Percentiles rank a stretch among this genome's conserved stretches.
These are phyloP conservation scores for Lasiosphaeria ovina DNA, from an alignment of 495 filamentous ascomycete species.

Conservation along the genomic window DNA sequence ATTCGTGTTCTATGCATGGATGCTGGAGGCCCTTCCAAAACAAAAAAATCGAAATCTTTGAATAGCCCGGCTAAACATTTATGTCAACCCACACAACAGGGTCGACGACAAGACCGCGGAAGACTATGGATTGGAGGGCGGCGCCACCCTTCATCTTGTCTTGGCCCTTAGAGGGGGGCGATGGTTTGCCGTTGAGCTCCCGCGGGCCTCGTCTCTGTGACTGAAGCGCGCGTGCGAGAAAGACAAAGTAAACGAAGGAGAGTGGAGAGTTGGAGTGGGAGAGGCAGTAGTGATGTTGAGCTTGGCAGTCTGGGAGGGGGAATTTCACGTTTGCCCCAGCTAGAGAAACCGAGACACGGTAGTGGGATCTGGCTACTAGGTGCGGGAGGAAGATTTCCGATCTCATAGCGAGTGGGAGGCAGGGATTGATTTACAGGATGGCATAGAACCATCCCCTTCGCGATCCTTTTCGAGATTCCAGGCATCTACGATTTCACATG, in stretches of 20 bases:
- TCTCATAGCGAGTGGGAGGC: too few relatives aligned
- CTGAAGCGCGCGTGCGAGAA: conserved; percentile 3
- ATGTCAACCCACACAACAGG: conserved; percentile 47
- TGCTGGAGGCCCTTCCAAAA: not conserved
- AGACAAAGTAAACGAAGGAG: conserved; percentile 3
- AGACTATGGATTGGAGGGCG: conserved; percentile 88
- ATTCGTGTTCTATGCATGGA: not conserved
- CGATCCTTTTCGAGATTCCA: too few relatives aligned
- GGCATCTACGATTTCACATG: too few relatives aligned
- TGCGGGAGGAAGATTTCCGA: too few relatives aligned
- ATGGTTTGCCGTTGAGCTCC: conserved; percentile 11
- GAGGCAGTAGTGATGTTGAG: too few relatives aligned
- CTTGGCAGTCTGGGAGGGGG: too few relatives aligned
- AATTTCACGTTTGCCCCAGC: too few relatives aligned
- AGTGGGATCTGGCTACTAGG: too few relatives aligned
- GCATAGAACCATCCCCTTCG: too few relatives aligned
- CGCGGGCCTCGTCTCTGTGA: not conserved
- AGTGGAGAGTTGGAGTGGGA: not conserved
- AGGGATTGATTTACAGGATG: too few relatives aligned
- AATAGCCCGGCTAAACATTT: not conserved
- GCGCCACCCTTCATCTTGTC: conserved; percentile 91
- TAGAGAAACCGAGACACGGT: too few relatives aligned
- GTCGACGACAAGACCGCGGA: conserved; percentile 82
- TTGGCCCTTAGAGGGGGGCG: conserved; percentile 83
- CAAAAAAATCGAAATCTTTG: not conserved